A percentile compares a stretch with the other conserved stretches of the same genome.
phyloP scores from a whole-genome alignment of 2,329 filamentous ascomycete genomes.

The Neopestalotiopsis rosae region DNA sequence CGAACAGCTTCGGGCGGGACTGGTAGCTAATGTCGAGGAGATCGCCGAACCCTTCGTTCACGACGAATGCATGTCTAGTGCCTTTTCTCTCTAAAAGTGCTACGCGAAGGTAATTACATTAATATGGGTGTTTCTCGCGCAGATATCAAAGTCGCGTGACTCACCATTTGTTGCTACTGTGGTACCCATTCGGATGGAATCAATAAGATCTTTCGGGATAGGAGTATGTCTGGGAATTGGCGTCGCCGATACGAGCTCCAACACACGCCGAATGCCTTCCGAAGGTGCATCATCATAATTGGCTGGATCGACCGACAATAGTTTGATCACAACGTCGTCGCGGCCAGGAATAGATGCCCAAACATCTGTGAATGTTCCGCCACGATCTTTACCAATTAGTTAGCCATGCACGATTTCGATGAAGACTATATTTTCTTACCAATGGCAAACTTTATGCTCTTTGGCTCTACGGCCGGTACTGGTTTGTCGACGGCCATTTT shows the following conservation, averaged over 20 bases:
- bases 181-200: constrained; percentile 23
- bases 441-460: constrained; percentile 28
- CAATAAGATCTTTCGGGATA: constrained; percentile 35
- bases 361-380: constrained; percentile 17
- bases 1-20: constrained; percentile 11
- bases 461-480: constrained; percentile 22
- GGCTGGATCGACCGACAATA: constrained; percentile 72
- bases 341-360: constrained; percentile 67
- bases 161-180: constrained; percentile 73
- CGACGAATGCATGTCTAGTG: constrained; percentile 71
- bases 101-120: not conserved
- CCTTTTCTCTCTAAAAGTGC: constrained; percentile 72
- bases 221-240: constrained; percentile 51
- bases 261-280: constrained; percentile 70
- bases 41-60: constrained; percentile 60
- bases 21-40: constrained; percentile 14
- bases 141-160: not conserved
- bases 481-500: constrained; percentile 22
- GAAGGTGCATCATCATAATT: constrained; percentile 74
- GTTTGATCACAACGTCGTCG: constrained; percentile 73
- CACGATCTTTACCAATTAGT: constrained; percentile 3
- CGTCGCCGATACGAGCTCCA: constrained; percentile 64
- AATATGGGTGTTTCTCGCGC: not conserved
- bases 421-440: constrained; percentile 17
- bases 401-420: constrained; percentile 6